A percentile compares a stretch with the other conserved stretches of the same genome.
phyloP scores from a whole-genome alignment of 1,284 basidiomycete species.

The Tilletiopsis washingtonensis region DNA sequence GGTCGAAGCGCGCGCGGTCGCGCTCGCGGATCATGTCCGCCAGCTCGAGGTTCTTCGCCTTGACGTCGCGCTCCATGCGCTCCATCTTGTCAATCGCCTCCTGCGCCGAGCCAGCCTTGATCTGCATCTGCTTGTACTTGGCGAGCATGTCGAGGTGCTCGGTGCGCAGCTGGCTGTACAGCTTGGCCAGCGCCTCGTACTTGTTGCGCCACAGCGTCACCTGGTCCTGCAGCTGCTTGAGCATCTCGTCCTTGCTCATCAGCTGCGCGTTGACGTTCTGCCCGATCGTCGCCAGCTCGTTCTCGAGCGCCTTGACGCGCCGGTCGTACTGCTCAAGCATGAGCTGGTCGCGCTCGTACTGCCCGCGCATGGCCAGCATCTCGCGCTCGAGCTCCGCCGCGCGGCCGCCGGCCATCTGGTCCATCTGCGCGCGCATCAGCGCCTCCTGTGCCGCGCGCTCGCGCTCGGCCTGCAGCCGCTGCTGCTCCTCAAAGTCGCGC shows the following conservation, averaged over 20 bases:
- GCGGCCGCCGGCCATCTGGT: slow-evolving; percentile 54
- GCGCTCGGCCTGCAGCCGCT: slow-evolving; percentile 76
- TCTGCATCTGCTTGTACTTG: slow-evolving; percentile 94
- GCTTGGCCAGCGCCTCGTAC: slow-evolving; percentile 95
- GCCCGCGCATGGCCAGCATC: slow-evolving; percentile 83
- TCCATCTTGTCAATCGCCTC: slow-evolving; percentile 99
- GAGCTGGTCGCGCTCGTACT: slow-evolving; percentile 96
- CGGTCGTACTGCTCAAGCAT: slow-evolving; percentile 96
- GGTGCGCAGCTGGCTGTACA: slow-evolving; percentile 93
- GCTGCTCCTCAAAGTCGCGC: slow-evolving; percentile 81
- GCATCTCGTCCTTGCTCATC: slow-evolving; percentile 85
- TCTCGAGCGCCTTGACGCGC: slow-evolving; percentile 90
- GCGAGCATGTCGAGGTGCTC: slow-evolving; percentile 96
- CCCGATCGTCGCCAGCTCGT: slow-evolving; percentile 71
- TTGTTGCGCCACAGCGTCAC: slow-evolving; percentile 96
- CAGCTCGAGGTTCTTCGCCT: slow-evolving; percentile 94
- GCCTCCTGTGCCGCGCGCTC: slow-evolving; percentile 84
- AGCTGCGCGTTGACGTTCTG: slow-evolving; percentile 80
- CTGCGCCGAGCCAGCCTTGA: slow-evolving; percentile 96
- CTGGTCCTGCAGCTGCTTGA: slow-evolving; percentile 92
- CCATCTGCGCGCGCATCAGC: slow-evolving; percentile 64
- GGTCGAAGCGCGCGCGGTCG: slow-evolving; percentile 88
- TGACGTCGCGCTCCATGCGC: slow-evolving; percentile 95
- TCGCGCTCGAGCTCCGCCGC: slow-evolving; percentile 81
- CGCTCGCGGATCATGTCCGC: slow-evolving; percentile 98